phyloP scores from a whole-genome alignment of 1,284 basidiomycete species.

The Ceratobasidium sp. region DNA sequence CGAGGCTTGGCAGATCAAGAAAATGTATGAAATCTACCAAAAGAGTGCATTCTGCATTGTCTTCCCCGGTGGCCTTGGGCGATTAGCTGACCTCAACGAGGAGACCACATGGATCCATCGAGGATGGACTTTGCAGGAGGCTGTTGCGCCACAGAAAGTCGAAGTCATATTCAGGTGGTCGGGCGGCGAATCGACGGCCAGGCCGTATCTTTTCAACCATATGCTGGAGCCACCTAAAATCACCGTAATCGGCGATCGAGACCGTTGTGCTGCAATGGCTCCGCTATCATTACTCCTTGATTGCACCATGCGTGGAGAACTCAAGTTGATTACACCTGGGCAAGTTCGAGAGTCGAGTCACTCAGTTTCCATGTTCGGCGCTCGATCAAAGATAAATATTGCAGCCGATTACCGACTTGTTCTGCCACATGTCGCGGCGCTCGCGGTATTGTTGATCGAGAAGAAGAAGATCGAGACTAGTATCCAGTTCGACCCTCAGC shows the following conservation, averaged over 20 bases:
- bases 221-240: not conserved
- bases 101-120: slow-evolving; percentile 15
- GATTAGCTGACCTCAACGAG: not conserved
- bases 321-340: not conserved
- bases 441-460: not conserved
- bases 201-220: not conserved
- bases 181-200: not conserved
- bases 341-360: no score
- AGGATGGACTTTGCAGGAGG: slow-evolving; percentile 32
- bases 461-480: not conserved
- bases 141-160: not conserved
- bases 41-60: not conserved
- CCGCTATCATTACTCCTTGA: not conserved
- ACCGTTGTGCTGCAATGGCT: not conserved
- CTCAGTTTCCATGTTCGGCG: not conserved
- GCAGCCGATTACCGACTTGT: not conserved
- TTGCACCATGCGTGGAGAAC: not conserved
- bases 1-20: not conserved
- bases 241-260: not conserved
- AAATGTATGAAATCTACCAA: slow-evolving; percentile 12
- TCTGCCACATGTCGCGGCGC: not conserved
- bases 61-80: not conserved
- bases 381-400: not conserved
- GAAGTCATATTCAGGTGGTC: not conserved
- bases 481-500: no score